Evolutionary conservation across 148 eudicot species (phyloP).

Genomic region (Persicaria tinctoria): DNA sequence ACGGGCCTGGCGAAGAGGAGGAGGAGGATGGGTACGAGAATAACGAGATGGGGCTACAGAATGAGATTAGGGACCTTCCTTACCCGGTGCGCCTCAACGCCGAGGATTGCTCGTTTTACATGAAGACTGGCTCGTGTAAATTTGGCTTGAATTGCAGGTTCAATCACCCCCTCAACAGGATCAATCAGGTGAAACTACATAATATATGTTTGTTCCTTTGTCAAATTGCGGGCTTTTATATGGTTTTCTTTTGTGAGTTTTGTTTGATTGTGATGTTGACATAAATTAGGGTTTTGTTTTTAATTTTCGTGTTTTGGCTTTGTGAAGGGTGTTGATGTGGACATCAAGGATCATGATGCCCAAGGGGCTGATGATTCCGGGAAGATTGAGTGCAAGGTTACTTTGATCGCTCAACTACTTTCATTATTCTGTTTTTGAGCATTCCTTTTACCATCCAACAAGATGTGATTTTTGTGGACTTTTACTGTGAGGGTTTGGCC

Average conservation of each 20-base stretch:
- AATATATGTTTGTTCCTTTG: neutral
- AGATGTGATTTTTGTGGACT: neutral
- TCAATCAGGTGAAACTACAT: constrained; percentile 26
- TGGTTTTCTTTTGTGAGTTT: neutral
- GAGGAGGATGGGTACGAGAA: neutral
- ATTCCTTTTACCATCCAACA: neutral
- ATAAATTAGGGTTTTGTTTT: constrained; percentile 6
- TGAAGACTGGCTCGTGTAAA: constrained; percentile 55
- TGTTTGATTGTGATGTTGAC: constrained; percentile 7
- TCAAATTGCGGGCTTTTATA: neutral
- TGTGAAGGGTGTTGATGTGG: constrained; percentile 21
- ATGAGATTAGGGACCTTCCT: neutral
- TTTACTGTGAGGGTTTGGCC: neutral
- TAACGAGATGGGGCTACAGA: neutral
- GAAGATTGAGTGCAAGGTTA: constrained; percentile 55
- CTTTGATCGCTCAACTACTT: neutral
- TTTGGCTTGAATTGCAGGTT: constrained; percentile 54
- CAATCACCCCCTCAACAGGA: constrained; percentile 34
- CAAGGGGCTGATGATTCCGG: constrained; percentile 19
- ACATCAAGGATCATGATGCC: constrained; percentile 20
- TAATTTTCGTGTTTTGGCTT: neutral
- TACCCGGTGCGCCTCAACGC: constrained; percentile 39
- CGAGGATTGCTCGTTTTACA: constrained; percentile 44
- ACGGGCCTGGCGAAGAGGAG: neutral
- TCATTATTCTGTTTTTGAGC: neutral